A percentile compares a stretch with the other conserved stretches of the same genome.
These are phyloP conservation scores for Hyaloperonospora brassicae DNA, from an alignment of 352 stramenopile genomes.

Conservation along the genomic window DNA sequence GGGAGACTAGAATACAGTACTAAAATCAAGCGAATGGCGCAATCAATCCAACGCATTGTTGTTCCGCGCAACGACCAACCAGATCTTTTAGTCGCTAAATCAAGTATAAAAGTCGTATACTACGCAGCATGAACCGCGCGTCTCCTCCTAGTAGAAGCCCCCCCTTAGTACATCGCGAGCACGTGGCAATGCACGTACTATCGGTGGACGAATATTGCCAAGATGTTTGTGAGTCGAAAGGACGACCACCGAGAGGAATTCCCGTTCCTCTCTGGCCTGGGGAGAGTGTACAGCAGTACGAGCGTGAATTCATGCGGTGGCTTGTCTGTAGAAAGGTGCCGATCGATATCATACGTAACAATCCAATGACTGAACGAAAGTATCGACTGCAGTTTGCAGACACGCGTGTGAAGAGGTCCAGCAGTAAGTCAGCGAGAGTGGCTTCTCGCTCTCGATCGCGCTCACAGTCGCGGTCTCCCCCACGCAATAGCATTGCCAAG, in stretches of 20 bases:
- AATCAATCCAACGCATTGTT: constrained; percentile 6
- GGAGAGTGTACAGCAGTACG: constrained; percentile 25
- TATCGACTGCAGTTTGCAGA: constrained; percentile 18
- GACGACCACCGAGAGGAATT: constrained; percentile 10
- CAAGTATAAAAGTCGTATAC: background rate
- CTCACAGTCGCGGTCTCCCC: constrained; percentile 9
- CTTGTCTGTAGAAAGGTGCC: constrained; percentile 10
- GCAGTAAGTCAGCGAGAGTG: background rate
- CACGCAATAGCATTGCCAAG: background rate
- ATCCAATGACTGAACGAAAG: constrained; percentile 12
- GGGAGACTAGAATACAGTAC: background rate
- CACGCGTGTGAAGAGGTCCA: constrained; percentile 10
- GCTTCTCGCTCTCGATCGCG: constrained; percentile 4
- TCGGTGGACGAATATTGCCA: constrained; percentile 19
- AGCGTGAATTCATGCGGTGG: constrained; percentile 23
- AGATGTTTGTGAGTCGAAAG: constrained; percentile 9
- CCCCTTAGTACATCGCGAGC: constrained; percentile 8
- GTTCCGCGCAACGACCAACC: too few species aligned
- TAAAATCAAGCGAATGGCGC: constrained; percentile 1
- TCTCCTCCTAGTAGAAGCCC: background rate
- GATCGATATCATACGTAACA: constrained; percentile 4
- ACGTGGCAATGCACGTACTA: constrained; percentile 16
- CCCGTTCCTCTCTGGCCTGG: constrained; percentile 28
- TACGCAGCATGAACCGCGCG: constrained; percentile 6
- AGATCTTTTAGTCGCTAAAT: too few species aligned